These are phyloP conservation scores for Ehretia macrophylla DNA, from an alignment of 257 asterid genomes.

Conservation along the genomic window DNA sequence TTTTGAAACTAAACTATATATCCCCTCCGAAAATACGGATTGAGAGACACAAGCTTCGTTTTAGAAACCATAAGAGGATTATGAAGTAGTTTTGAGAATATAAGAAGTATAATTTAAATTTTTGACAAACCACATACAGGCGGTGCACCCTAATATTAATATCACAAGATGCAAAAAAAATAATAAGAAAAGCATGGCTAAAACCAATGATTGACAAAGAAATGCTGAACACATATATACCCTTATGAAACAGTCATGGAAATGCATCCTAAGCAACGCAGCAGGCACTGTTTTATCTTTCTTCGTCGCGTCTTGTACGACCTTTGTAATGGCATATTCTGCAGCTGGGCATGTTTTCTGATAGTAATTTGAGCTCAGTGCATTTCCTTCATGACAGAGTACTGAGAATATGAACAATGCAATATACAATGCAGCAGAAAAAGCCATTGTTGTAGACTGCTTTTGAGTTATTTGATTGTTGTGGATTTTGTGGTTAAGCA, in stretches of 20 bases:
- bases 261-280: conserved; percentile 72
- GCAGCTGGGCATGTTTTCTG: conserved; percentile 27
- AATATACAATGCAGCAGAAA: conserved; percentile 5
- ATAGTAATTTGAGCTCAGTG: conserved; percentile 34
- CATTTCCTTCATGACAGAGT: conserved; percentile 18
- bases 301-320: conserved; percentile 37
- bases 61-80: too few species aligned
- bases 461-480: not conserved
- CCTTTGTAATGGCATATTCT: conserved; percentile 39
- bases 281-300: conserved; percentile 63
- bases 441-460: conserved; percentile 8
- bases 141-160: too few species aligned
- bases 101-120: too few species aligned
- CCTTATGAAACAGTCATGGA: conserved; percentile 83
- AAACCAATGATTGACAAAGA: too few species aligned
- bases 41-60: too few species aligned
- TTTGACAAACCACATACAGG: too few species aligned
- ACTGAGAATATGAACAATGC: conserved; percentile 13
- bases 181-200: not conserved
- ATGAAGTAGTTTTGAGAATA: too few species aligned
- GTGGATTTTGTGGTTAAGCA: not conserved
- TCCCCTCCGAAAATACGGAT: too few species aligned
- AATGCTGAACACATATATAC: conserved; percentile 22
- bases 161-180: not conserved
- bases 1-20: too few species aligned